phyloP scores from a whole-genome alignment of 2,329 filamentous ascomycete species.

The Ceratocystis harringtonii region DNA sequence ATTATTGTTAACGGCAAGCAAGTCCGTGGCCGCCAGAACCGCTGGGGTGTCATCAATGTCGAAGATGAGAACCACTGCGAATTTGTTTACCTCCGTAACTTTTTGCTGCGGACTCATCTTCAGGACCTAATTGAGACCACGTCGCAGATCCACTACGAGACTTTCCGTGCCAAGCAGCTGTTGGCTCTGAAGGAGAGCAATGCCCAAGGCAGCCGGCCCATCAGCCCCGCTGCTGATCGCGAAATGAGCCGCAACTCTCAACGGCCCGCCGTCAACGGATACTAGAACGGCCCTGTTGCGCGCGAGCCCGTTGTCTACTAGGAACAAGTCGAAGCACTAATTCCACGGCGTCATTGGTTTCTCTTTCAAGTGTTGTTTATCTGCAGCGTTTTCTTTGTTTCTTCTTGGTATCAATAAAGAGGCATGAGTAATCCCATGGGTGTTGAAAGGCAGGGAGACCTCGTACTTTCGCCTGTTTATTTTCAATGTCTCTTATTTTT shows the following conservation, averaged over 20 bases:
- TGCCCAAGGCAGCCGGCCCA: slow-evolving; percentile 73
- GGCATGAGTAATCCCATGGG: not conserved
- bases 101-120: slow-evolving; percentile 93
- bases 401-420: slow-evolving; percentile 13
- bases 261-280: slow-evolving; percentile 97
- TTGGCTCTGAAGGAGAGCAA: slow-evolving; percentile 96
- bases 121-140: slow-evolving; percentile 99
- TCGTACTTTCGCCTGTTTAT: not conserved
- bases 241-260: slow-evolving; percentile 95
- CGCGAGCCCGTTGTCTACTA: slow-evolving; percentile 9
- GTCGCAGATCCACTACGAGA: slow-evolving; percentile 99
- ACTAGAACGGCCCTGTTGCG: slow-evolving; percentile 40
- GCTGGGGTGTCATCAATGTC: slow-evolving; percentile 98
- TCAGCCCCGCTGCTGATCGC: slow-evolving; percentile 85
- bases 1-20: slow-evolving; percentile 96
- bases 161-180: slow-evolving; percentile 98
- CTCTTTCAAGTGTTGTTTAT: slow-evolving; percentile 17
- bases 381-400: slow-evolving; percentile 15
- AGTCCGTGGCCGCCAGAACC: slow-evolving; percentile 93
- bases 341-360: slow-evolving; percentile 9
- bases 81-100: slow-evolving; percentile 96
- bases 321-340: not conserved
- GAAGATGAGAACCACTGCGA: slow-evolving; percentile 99
- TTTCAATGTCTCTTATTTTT: slow-evolving; percentile 18
- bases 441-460: not conserved